Evolutionary conservation across 2,329 filamentous ascomycete species (phyloP), one percentile per base, ranked within the genome.

Genomic region (Pyricularia grisea): DNA sequence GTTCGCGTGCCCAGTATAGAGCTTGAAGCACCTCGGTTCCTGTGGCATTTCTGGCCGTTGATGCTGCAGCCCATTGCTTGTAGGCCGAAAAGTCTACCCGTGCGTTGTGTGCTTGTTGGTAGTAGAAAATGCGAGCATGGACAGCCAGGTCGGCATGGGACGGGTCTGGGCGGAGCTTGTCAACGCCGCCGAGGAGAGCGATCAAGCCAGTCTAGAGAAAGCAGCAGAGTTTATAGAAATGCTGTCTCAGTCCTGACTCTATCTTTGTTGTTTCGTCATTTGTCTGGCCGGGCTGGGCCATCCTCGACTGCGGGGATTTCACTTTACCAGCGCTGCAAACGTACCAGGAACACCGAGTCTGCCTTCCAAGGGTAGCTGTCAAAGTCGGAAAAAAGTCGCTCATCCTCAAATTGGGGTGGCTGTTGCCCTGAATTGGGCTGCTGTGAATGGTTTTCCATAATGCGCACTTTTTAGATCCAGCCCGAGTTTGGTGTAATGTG

Each of bases 1-100:
- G 69, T 66, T 71, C 71, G 14, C 85, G 69, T 20, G 88, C 71
- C 14, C 66, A 67, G 20, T 74, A 74, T 20, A 74, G 69, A 7
- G 70, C 71, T 0, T 31, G 25, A 65, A 74, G 68, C 60, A 74
- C 64, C 20, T 70, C 63, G n/a, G 70, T 68, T 68, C 74, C 73
- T 25, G 30, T 60, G n/a, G 9, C 9, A 6, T 20, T 31, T 23
- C 20, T 63, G 23, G 72, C 33, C 20, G 71, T 71, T 2, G 72
- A 69, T 27, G 71, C 69, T 1, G 71, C 67, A 27, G 33, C n/a
- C 55, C 72, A 74, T 61, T 28, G 33, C 36, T 68, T 68, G 69
- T 74, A 74, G n/a, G 65, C 68, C 33, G 67, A 68, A 50, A 74
- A 68, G 67, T 74, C 73, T 68, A 74, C 65, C 42, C 69, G 71